Percentiles rank a stretch among this genome's conserved stretches.
Conservation (phyloP, 768 basidiomycete genomes). For the Kwoniella europaea region DNA sequence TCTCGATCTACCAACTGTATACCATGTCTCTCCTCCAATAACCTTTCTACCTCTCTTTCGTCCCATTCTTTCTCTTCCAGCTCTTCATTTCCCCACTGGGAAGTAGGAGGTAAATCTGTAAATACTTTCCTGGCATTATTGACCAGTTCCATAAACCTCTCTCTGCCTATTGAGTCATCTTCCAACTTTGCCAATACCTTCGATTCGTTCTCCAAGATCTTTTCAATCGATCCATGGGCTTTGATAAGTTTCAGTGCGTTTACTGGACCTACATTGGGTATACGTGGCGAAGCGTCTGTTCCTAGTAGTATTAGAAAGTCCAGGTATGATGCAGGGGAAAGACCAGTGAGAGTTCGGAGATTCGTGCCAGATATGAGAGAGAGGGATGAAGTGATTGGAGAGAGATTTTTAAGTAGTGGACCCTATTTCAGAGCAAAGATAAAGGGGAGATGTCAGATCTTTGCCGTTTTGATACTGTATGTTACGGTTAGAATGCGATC, state of each 20-base stretch:
- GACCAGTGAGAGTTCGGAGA: conserved; percentile 66
- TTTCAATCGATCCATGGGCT: conserved; percentile 73
- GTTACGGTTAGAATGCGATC: not conserved
- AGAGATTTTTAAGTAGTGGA: conserved; percentile 78
- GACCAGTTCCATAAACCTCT: conserved; percentile 43
- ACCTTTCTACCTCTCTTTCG: conserved; percentile 34
- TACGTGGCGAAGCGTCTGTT: conserved; percentile 86
- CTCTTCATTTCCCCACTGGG: conserved; percentile 16
- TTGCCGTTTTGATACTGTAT: too few relatives aligned
- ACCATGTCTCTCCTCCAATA: conserved; percentile 47
- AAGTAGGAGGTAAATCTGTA: conserved; percentile 29
- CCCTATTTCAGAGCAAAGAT: conserved; percentile 56
- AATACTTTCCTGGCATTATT: conserved; percentile 40
- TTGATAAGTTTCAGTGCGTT: conserved; percentile 78
- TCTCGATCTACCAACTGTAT: conserved; percentile 32
- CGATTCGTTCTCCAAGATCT: conserved; percentile 62
- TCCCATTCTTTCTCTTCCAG: conserved; percentile 30
- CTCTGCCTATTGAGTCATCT: conserved; percentile 2
- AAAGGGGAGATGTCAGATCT: not conserved
- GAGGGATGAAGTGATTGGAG: conserved; percentile 67
- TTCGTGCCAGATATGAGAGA: conserved; percentile 69
- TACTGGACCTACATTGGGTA: conserved; percentile 77
- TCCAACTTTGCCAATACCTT: conserved; percentile 23
- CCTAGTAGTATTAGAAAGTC: conserved; percentile 88
- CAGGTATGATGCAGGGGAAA: conserved; percentile 68